phyloP scores from a whole-genome alignment of 2,329 filamentous ascomycete species.

The Microcyclospora pomicola region DNA sequence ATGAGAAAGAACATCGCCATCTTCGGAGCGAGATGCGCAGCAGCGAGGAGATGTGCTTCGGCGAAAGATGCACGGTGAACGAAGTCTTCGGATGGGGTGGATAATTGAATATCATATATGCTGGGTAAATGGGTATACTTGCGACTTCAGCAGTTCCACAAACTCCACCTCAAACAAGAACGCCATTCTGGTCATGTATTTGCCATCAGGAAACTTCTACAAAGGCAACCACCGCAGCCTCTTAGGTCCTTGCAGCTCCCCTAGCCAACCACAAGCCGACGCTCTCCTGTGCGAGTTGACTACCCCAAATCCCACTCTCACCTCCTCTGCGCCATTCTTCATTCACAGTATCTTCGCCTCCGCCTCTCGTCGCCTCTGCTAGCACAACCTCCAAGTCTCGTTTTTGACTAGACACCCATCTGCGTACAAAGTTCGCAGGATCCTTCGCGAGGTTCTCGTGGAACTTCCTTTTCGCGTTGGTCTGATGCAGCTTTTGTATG shows the following conservation, averaged over 20 bases:
- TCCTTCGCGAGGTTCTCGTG: constrained; percentile 65
- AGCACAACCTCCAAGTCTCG: constrained; percentile 78
- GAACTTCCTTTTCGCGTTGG: constrained; percentile 84
- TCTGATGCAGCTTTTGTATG: constrained; percentile 67
- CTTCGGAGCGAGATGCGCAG: too few species aligned
- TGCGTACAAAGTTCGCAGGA: constrained; percentile 67
- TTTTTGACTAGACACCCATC: constrained; percentile 86
- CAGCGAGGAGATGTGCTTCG: too few species aligned
- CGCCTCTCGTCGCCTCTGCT: constrained; percentile 57
- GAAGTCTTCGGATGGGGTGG: too few species aligned
- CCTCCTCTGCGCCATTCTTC: constrained; percentile 59
- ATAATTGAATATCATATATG: too few species aligned
- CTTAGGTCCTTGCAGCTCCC: not conserved
- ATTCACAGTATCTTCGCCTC: constrained; percentile 37
- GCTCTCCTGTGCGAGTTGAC: constrained; percentile 45
- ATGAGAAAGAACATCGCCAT: too few species aligned
- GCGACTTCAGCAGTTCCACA: too few species aligned
- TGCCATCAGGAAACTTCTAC: too few species aligned
- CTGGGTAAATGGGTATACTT: too few species aligned
- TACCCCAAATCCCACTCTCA: constrained; percentile 48
- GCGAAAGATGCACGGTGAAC: too few species aligned
- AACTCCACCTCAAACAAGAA: too few species aligned
- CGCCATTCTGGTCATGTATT: too few species aligned
- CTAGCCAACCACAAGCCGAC: constrained; percentile 43
- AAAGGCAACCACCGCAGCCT: too few species aligned